phyloP scores from a whole-genome alignment of 306 rosid genomes.

The Dryas alaskensis region DNA sequence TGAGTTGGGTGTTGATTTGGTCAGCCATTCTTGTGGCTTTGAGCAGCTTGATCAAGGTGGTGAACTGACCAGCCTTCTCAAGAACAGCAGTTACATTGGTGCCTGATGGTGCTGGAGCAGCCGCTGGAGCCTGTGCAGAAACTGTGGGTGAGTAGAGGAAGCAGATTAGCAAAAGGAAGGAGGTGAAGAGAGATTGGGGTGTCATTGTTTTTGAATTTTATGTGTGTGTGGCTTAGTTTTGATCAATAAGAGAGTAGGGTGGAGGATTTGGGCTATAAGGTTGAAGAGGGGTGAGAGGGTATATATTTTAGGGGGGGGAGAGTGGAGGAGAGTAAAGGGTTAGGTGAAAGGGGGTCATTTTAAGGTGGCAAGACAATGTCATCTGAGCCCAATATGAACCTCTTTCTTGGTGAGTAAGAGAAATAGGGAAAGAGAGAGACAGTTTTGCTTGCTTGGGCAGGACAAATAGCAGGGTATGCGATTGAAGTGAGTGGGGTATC shows the following conservation, averaged over 20 bases:
- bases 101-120: conserved; percentile 57
- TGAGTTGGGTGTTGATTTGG: conserved; percentile 73
- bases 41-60: conserved; percentile 68
- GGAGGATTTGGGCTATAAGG: conserved; percentile 20
- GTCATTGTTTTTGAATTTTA: neutral
- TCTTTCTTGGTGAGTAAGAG: conserved; percentile 21
- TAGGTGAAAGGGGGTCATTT: conserved; percentile 57
- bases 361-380: conserved; percentile 52
- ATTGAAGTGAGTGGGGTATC: conserved; percentile 12
- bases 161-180: conserved; percentile 6
- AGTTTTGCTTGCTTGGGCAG: conserved; percentile 40
- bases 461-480: conserved; percentile 21
- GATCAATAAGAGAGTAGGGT: neutral
- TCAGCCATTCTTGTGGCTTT: conserved; percentile 57
- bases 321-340: conserved; percentile 17
- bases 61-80: conserved; percentile 84
- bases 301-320: conserved; percentile 19
- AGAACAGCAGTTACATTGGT: conserved; percentile 65
- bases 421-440: conserved; percentile 16
- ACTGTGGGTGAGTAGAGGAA: conserved; percentile 8
- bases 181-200: conserved; percentile 19
- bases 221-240: neutral
- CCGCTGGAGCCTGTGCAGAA: conserved; percentile 48
- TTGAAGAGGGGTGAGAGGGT: conserved; percentile 13
- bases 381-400: conserved; percentile 9